A percentile compares a stretch with the other conserved stretches of the same genome.
These are phyloP conservation scores for Biscogniauxia mediterranea DNA, from an alignment of 2,329 filamentous ascomycete genomes.

Conservation along the genomic window DNA sequence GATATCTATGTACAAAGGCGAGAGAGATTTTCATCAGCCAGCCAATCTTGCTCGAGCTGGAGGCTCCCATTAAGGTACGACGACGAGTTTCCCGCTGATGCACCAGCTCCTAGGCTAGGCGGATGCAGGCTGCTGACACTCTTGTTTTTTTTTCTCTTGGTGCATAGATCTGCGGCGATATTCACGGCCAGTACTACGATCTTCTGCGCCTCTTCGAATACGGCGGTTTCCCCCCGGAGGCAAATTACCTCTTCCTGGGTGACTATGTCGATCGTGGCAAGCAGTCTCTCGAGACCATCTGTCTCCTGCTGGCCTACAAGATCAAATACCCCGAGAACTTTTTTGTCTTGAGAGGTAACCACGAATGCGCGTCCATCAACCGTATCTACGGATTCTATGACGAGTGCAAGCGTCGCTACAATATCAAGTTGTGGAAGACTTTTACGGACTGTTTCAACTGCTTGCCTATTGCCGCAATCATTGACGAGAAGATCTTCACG, in stretches of 20 bases:
- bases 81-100: neutral
- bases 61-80: conserved; percentile 96
- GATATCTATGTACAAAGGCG: conserved; percentile 96
- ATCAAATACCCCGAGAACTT: conserved; percentile 97
- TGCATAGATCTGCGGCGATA: conserved; percentile 92
- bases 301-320: conserved; percentile 92
- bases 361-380: conserved; percentile 95
- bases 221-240: conserved; percentile 95
- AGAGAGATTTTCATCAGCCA: conserved; percentile 99
- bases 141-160: conserved; percentile 2
- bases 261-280: conserved; percentile 97
- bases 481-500: conserved; percentile 98
- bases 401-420: conserved; percentile 93
- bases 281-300: conserved; percentile 91
- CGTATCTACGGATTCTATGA: conserved; percentile 97
- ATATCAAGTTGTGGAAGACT: conserved; percentile 97
- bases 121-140: conserved; percentile 9
- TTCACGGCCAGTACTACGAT: conserved; percentile 99
- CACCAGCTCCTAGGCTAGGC: conserved; percentile 5
- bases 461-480: conserved; percentile 91
- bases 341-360: conserved; percentile 89
- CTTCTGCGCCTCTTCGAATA: conserved; percentile 96
- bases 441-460: conserved; percentile 97
- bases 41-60: conserved; percentile 94
- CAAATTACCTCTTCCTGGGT: conserved; percentile 97